A percentile compares a stretch with the other conserved stretches of the same genome.
phyloP scores from a whole-genome alignment of 192 early-diverging fungal species.

The Phycomyces blakesleeanus region DNA sequence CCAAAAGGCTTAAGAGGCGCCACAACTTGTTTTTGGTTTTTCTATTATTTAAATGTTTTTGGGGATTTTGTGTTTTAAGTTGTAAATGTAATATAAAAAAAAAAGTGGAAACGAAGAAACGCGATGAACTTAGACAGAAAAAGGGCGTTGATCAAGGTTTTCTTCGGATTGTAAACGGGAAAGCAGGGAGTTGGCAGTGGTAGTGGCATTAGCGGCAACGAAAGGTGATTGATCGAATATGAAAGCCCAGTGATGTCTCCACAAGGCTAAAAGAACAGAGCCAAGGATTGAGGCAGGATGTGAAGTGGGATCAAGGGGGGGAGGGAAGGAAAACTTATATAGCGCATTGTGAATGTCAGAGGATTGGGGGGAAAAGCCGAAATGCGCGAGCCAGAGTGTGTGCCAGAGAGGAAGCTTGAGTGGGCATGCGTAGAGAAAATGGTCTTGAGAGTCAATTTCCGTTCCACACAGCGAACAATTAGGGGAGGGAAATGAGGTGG shows the following conservation, averaged over 20 bases:
- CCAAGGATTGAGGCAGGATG: not conserved
- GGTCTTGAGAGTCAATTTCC: not conserved
- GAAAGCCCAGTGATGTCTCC: constrained; percentile 1
- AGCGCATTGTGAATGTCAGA: not conserved
- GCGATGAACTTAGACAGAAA: too few species aligned
- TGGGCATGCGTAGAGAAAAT: constrained; percentile 7
- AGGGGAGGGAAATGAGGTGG: not conserved
- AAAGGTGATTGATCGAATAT: constrained; percentile 1
- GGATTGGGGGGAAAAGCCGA: not conserved
- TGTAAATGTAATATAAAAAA: too few species aligned
- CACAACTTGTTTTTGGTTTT: too few species aligned
- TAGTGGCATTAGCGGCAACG: not conserved
- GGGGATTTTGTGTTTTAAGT: too few species aligned
- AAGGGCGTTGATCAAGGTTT: too few species aligned
- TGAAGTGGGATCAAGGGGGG: not conserved
- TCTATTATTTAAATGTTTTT: too few species aligned
- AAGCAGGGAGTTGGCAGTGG: not conserved
- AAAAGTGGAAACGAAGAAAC: too few species aligned
- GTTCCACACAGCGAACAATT: not conserved
- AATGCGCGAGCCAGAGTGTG: not conserved
- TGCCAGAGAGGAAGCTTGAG: constrained; percentile 1
- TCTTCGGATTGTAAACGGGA: not conserved
- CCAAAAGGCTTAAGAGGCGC: too few species aligned
- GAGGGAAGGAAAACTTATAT: not conserved
- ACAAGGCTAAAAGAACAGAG: not conserved